These are phyloP conservation scores for Verticillium tricorpus DNA, from an alignment of 2,329 filamentous ascomycete species.

Conservation along the genomic window DNA sequence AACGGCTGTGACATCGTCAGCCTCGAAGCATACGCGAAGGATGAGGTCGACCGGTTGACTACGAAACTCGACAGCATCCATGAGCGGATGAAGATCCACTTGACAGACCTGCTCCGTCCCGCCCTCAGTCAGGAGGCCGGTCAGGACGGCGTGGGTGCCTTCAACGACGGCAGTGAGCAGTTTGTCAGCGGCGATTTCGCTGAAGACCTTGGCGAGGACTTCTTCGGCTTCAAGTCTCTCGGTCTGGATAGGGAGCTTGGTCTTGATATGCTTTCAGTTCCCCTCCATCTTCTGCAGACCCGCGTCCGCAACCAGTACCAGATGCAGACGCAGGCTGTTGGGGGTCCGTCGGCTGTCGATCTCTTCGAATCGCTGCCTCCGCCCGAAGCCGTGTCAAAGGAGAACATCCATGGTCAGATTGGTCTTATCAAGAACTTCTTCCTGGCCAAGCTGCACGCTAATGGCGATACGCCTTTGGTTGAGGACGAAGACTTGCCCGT, in stretches of 20 bases:
- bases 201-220: constrained; percentile 96
- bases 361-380: constrained; percentile 65
- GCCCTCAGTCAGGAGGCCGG: constrained; percentile 72
- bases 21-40: constrained; percentile 82
- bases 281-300: constrained; percentile 88
- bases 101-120: constrained; percentile 88
- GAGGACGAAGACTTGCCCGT: constrained; percentile 93
- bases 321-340: constrained; percentile 62
- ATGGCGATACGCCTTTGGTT: constrained; percentile 64
- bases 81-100: constrained; percentile 89
- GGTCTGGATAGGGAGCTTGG: constrained; percentile 90
- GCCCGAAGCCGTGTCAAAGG: constrained; percentile 72
- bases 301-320: constrained; percentile 83
- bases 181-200: constrained; percentile 97
- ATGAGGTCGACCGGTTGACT: constrained; percentile 84
- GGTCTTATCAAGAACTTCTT: constrained; percentile 91
- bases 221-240: constrained; percentile 96
- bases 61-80: constrained; percentile 79
- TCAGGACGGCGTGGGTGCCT: constrained; percentile 80
- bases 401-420: constrained; percentile 75
- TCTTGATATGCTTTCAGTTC: constrained; percentile 81
- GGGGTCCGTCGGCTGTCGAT: constrained; percentile 47
- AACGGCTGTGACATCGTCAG: constrained; percentile 78
- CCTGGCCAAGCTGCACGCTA: constrained; percentile 79
- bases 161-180: constrained; percentile 95